Base-by-base conservation (phyloP, 345 rosid species). In the Sonneratia alba region DNA sequence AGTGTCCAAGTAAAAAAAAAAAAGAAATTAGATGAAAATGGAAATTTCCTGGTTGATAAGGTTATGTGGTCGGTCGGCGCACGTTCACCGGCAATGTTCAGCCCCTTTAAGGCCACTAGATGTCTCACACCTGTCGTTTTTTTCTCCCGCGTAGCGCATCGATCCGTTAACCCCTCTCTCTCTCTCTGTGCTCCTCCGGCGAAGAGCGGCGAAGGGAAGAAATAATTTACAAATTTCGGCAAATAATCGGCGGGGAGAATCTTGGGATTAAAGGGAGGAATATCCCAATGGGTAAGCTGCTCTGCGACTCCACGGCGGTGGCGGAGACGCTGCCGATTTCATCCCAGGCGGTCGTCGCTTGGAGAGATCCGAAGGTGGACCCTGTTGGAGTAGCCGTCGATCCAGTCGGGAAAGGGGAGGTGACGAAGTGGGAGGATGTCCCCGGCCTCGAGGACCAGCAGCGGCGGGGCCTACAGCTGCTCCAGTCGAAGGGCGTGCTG, bases 401-500 rank as follows among this genome's bases (percentile, higher is more conserved):
- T 75, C 86, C 84, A 66, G 51, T 75, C 18, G 16, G 59, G 57
- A 65, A 57, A 72, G 13, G 51, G 66, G 70, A 13, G n/a, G 51
- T 48, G 1, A 74, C 82, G 13, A 66, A 85, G 19, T 96, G 99
- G 99, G 96, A 89, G 13, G 89, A 87, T 27, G 98, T 96, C 69
- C 73, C 73, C 45, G 99, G 99, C 7, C 77, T 96, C 1, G 99
- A 91, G 82, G 99, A 92, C 69, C 97, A 86, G 74, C 98, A 91
- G 71, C 82, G 96, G 73, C 88, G 91, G 75, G 86, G 86, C 71
- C 84, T 96, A 7, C 82, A 84, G 72, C 79, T 87, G 73, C 90
- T 96, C 16, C 92, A 92, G 62, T 77, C 93, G 1, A 87, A 77
- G 66, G 99, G 99, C 14, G 93, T 96, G 1, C 78, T 96, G 5